Conservation (phyloP, 495 filamentous ascomycete genomes). For the Letharia lupina region DNA sequence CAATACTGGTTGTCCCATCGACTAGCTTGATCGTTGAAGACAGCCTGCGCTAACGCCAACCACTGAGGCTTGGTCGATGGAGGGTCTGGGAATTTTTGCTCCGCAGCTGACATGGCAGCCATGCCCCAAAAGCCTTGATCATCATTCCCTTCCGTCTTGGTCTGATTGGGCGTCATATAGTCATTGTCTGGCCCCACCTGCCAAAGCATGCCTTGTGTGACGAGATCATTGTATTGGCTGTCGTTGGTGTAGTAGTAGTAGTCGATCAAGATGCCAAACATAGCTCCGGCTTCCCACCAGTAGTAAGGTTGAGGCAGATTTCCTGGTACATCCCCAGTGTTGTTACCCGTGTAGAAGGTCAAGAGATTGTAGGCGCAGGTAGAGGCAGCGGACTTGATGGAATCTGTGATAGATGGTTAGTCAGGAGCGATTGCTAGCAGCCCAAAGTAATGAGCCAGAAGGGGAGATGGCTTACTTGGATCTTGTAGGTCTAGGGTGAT, state of each 20-base stretch:
- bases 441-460: neutral
- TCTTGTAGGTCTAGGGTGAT: constrained; percentile 21
- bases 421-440: neutral
- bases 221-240: constrained; percentile 59
- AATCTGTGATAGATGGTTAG: constrained; percentile 29
- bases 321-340: constrained; percentile 60
- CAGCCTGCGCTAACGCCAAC: constrained; percentile 73
- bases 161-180: constrained; percentile 79
- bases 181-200: constrained; percentile 60
- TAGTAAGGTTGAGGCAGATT: constrained; percentile 71
- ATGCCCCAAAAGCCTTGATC: constrained; percentile 86
- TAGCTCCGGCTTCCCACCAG: constrained; percentile 75
- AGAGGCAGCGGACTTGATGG: constrained; percentile 40
- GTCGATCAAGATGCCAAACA: constrained; percentile 69
- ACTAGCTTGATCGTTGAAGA: constrained; percentile 63
- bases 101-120: constrained; percentile 71
- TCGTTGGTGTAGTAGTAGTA: constrained; percentile 82
- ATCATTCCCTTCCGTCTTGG: constrained; percentile 68
- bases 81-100: constrained; percentile 60
- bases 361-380: constrained; percentile 41
- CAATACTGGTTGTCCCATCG: constrained; percentile 66
- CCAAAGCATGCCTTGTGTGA: constrained; percentile 56
- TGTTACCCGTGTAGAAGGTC: constrained; percentile 61
- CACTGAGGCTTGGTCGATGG: constrained; percentile 53
- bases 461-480: constrained; percentile 16